Base-by-base conservation (phyloP, 31 red algal species). In the Odonthalia washingtoniensis region DNA sequence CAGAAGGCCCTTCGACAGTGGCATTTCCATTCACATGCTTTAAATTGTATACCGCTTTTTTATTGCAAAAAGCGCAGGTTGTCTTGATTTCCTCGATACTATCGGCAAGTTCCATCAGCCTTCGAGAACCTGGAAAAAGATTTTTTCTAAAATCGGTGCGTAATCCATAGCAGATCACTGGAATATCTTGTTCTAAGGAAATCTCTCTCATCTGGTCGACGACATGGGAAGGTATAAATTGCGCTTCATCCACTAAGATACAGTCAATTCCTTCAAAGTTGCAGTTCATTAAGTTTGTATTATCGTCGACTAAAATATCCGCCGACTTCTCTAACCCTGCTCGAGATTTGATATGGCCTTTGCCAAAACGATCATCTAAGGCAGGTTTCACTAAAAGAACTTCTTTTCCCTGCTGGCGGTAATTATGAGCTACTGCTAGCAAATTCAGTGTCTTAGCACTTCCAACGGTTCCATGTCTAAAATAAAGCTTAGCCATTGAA, bases 211-310 rank as follows among this genome's bases (percentile, higher is more conserved):
- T 30, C 72, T 76, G 72, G 27, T 41, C 30, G 30, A 76, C 41
- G 26, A 38, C 32, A 28, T 76, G 27, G 26, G 72, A 31, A 40
- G 35, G 28, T 30, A 43, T 38, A 45, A 76, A 76, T 45, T 76
- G 72, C 38, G 72, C 72, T 41, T 76, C 72, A 38, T 76, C 72
- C 72, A 76, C 72, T 30, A 45, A 76, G 37, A 45, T 41, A 45
- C 72, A 43, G 32, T 31, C 26, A 28, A 38, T 76, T 76, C 28
- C 28, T 76, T 40, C 35, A 44, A 44, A 44, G 42, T 44, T 45
- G 27, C 72, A 30, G 72, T 43, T 38, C 37, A 41, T 30, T 40
- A 31, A 31, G 72, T 38, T 45, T 45, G 30, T 76, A 45, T 76
- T 40, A 30, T 76, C 72, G 72, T 43, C 26, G 37, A 76, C 41